Evolutionary conservation across 805 yeast species (phyloP), one percentile per base, ranked within the genome.

Genomic region (Kazachstania taianensis): DNA sequence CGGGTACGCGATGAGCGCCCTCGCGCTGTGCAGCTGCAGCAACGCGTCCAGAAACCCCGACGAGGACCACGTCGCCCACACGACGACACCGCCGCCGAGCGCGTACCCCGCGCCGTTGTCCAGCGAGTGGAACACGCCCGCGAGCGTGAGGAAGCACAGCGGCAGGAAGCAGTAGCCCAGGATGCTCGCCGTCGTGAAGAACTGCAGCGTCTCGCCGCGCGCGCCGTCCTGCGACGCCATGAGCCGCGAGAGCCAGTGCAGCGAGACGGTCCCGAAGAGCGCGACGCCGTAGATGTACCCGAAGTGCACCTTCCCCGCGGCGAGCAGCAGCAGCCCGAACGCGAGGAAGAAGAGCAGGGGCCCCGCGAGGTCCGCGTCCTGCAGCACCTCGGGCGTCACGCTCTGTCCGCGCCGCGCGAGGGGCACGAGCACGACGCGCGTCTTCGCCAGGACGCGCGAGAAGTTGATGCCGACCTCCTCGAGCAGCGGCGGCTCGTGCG

Each of bases 281-380:
- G 96, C 97, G 28, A 92, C 94, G 27, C 98, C 97, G 53, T 92
- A 92, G 33, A 92, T 82, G 58, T 92, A 92, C 2, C 97, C 97
- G 55, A 92, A 92, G 57, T 92, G 97, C 12, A 89, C 82, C 57
- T 89, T 92, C 5, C 98, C 97, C 1, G 94, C 78, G 30, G 87
- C 66, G 34, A 89, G 63, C 36, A 92, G 64, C 41, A 81, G 75
- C 1, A 86, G 71, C 15, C 96, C 98, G 54, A 89, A 89, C 38
- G 85, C 59, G 35, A 92, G 64, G 51, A 89, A 89, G 58, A 89
- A 92, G 28, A 92, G 63, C 22, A 92, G 68, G 1, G 98, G 98
- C 1, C 98, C 98, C 0, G 97, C 96, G 46, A 92, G 67, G 55
- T 92, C 98, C 18, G 92, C 71, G 59, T 89, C 98, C 36, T 78